Percentiles rank a stretch among this genome's conserved stretches.
Evolutionary conservation across 257 asterid species (phyloP).

Genomic region (Plantago major): DNA sequence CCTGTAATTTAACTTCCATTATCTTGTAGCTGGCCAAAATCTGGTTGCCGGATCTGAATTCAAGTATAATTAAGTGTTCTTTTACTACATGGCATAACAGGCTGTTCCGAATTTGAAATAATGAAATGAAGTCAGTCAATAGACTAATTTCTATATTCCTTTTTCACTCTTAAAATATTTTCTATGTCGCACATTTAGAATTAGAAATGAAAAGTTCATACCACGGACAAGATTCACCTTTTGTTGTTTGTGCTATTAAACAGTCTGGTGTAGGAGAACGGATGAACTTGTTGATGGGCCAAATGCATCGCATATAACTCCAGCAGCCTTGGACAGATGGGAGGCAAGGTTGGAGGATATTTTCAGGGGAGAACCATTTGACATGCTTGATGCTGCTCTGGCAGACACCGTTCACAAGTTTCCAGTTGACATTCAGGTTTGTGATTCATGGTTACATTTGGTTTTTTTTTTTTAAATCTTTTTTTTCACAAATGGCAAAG

Average conservation of each 20-base stretch:
- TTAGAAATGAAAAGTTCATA: background rate
- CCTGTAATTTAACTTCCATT: too few relatives aligned
- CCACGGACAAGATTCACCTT: background rate
- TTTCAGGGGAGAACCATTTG: conserved; percentile 82
- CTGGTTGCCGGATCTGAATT: too few relatives aligned
- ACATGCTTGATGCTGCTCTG: conserved; percentile 98
- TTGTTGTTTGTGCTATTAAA: conserved; percentile 14
- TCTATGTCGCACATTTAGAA: background rate
- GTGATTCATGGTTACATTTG: background rate
- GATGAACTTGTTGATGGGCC: conserved; percentile 99
- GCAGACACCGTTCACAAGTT: conserved; percentile 72
- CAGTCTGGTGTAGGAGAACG: conserved; percentile 99
- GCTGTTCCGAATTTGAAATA: too few relatives aligned
- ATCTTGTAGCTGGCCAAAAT: too few relatives aligned
- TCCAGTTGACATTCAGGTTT: conserved; percentile 94
- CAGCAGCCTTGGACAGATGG: conserved; percentile 89
- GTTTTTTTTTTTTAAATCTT: too few relatives aligned
- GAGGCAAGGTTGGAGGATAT: conserved; percentile 85
- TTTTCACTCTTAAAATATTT: background rate
- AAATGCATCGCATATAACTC: conserved; percentile 94
- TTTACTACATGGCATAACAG: too few relatives aligned
- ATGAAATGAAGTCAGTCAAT: too few relatives aligned
- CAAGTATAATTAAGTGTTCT: too few relatives aligned
- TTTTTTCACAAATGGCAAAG: too few relatives aligned
- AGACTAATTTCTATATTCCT: background rate